Percentiles rank a stretch among this genome's conserved stretches.
These are phyloP conservation scores for Fragaria nilgerrensis DNA, from an alignment of 306 rosid species.

Conservation along the genomic window DNA sequence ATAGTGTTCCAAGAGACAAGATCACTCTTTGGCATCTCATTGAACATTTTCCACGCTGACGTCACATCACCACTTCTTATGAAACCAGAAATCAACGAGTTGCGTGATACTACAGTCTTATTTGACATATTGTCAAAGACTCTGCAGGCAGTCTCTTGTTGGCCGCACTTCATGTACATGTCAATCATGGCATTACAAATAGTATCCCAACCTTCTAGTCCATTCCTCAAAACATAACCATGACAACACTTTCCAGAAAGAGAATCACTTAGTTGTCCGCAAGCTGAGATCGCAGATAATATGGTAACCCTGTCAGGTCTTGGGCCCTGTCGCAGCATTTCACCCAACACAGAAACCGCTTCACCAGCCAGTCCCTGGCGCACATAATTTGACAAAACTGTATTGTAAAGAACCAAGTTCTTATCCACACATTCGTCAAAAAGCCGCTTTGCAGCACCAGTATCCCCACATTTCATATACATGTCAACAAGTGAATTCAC, in stretches of 20 bases:
- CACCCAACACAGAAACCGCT: slow-evolving; percentile 29
- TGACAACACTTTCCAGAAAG: slow-evolving; percentile 60
- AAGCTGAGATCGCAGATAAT: slow-evolving; percentile 58
- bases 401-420: too few relatives aligned
- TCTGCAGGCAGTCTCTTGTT: slow-evolving; percentile 45
- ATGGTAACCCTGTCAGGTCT: slow-evolving; percentile 59
- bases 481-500: too few relatives aligned
- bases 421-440: too few relatives aligned
- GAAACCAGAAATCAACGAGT: slow-evolving; percentile 39
- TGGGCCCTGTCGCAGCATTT: slow-evolving; percentile 49
- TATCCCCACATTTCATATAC: too few relatives aligned
- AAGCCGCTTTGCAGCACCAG: too few relatives aligned
- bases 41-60: too few relatives aligned
- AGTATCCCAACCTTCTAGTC: slow-evolving; percentile 33
- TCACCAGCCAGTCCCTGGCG: too few relatives aligned
- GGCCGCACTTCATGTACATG: slow-evolving; percentile 79
- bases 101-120: slow-evolving; percentile 64
- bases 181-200: slow-evolving; percentile 67
- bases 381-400: too few relatives aligned
- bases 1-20: too few relatives aligned
- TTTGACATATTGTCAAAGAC: slow-evolving; percentile 50
- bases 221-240: slow-evolving; percentile 60
- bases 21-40: too few relatives aligned
- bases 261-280: slow-evolving; percentile 53
- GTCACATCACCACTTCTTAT: too few relatives aligned